Evolutionary conservation across 768 basidiomycete species (phyloP).

Genomic region (Baorangia bicolor): DNA sequence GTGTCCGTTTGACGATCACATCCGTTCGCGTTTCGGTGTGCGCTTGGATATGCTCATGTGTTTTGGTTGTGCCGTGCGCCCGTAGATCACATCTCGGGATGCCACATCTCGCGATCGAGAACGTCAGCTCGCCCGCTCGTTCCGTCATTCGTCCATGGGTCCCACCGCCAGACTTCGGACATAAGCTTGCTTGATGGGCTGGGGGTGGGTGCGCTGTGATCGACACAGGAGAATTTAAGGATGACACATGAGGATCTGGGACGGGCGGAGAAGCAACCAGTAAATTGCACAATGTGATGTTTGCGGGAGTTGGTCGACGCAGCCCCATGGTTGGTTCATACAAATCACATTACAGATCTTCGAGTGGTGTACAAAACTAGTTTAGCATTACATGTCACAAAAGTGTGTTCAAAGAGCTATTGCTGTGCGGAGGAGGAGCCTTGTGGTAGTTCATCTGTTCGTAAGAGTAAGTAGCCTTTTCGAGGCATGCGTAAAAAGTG

Average conservation of each 20-base stretch:
- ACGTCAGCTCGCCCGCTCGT: constrained; percentile 11
- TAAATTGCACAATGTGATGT: too few relatives aligned
- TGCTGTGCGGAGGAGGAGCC: too few relatives aligned
- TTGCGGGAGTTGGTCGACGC: too few relatives aligned
- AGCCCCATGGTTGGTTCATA: too few relatives aligned
- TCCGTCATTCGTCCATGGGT: not conserved
- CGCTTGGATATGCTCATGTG: not conserved
- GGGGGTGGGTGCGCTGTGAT: constrained; percentile 13
- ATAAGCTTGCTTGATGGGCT: constrained; percentile 28
- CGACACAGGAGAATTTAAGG: constrained; percentile 46
- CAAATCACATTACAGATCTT: too few relatives aligned
- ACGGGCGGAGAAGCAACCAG: constrained; percentile 58
- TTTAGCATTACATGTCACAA: too few relatives aligned
- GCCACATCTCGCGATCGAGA: constrained; percentile 37
- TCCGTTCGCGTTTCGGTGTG: not conserved
- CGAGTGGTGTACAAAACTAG: too few relatives aligned
- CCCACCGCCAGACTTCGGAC: constrained; percentile 26
- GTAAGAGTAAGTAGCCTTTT: too few relatives aligned
- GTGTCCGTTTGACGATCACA: not conserved
- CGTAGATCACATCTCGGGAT: constrained; percentile 35
- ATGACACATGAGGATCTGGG: constrained; percentile 70
- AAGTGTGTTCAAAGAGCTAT: too few relatives aligned
- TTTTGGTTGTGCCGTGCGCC: not conserved
- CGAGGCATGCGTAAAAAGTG: too few relatives aligned
- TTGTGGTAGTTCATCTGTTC: too few relatives aligned